phyloP scores from a whole-genome alignment of 2,329 filamentous ascomycete genomes.

The Penicillium polonicum region DNA sequence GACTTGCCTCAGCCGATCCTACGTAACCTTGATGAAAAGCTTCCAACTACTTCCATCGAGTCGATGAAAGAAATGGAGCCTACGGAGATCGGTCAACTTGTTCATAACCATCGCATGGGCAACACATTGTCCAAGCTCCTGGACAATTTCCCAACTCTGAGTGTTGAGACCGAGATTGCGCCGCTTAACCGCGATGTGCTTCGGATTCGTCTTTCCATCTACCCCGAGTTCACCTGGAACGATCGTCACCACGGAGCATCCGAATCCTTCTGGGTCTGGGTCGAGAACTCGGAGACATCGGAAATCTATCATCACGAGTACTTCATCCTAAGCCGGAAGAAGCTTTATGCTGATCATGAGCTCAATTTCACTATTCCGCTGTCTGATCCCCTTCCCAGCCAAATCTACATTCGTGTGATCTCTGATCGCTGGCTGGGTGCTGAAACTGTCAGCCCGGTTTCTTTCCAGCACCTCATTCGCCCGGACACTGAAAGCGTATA shows the following conservation, averaged over 20 bases:
- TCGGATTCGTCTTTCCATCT: conserved; percentile 81
- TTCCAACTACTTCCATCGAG: conserved; percentile 71
- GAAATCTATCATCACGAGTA: conserved; percentile 98
- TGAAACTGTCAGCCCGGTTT: conserved; percentile 91
- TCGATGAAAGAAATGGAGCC: conserved; percentile 88
- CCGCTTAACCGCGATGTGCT: conserved; percentile 93
- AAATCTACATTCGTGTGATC: conserved; percentile 92
- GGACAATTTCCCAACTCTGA: conserved; percentile 87
- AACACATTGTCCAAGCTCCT: conserved; percentile 76
- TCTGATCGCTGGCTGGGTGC: conserved; percentile 96
- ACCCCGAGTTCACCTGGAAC: conserved; percentile 91
- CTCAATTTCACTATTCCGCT: conserved; percentile 96
- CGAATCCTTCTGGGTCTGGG: conserved; percentile 98
- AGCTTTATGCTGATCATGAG: conserved; percentile 94
- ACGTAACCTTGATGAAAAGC: conserved; percentile 79
- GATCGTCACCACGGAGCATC: conserved; percentile 90
- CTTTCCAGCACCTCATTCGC: conserved; percentile 95
- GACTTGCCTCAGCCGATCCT: conserved; percentile 82
- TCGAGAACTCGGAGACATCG: conserved; percentile 95
- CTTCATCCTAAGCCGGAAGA: conserved; percentile 86
- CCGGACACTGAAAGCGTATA: conserved; percentile 98
- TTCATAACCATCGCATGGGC: conserved; percentile 88
- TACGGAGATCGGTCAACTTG: conserved; percentile 82
- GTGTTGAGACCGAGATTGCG: conserved; percentile 89
- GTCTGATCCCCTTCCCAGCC: conserved; percentile 85